Percentiles rank a stretch among this genome's conserved stretches.
phyloP scores from a whole-genome alignment of 2,329 filamentous ascomycete genomes.

The Huntiella abstrusa region DNA sequence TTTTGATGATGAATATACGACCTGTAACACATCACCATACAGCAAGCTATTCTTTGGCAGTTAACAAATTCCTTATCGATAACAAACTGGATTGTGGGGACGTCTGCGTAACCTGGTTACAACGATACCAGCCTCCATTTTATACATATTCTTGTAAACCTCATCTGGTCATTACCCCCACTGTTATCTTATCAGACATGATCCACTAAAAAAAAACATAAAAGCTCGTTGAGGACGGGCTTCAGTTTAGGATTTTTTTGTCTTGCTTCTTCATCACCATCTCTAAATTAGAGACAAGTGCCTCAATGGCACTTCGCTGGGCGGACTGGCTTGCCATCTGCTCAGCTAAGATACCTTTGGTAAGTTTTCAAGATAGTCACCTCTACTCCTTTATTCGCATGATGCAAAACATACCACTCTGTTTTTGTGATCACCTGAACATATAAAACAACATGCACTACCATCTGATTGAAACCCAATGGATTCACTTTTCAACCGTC shows the following conservation, averaged over 20 bases:
- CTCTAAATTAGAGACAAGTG: background rate
- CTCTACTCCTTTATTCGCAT: constrained; percentile 1
- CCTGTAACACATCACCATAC: too few species aligned
- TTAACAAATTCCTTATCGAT: background rate
- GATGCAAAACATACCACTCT: constrained; percentile 12
- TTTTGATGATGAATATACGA: too few species aligned
- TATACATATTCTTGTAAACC: background rate
- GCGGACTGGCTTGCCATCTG: background rate
- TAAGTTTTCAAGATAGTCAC: background rate
- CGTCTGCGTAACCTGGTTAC: background rate
- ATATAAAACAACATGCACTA: constrained; percentile 46
- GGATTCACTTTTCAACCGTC: constrained; percentile 1
- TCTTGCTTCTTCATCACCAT: background rate
- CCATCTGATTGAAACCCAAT: constrained; percentile 39
- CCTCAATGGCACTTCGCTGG: background rate
- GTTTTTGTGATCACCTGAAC: constrained; percentile 22
- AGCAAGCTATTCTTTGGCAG: too few species aligned
- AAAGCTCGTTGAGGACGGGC: background rate
- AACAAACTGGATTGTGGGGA: background rate
- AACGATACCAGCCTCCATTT: background rate
- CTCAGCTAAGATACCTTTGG: background rate
- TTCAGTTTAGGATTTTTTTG: background rate
- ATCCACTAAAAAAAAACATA: constrained; percentile 8
- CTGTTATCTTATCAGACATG: constrained; percentile 2
- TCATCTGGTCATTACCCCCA: constrained; percentile 4